Evolutionary conservation across 805 yeast genomes (phyloP).

Genomic region (Barnettozyma sp.): DNA sequence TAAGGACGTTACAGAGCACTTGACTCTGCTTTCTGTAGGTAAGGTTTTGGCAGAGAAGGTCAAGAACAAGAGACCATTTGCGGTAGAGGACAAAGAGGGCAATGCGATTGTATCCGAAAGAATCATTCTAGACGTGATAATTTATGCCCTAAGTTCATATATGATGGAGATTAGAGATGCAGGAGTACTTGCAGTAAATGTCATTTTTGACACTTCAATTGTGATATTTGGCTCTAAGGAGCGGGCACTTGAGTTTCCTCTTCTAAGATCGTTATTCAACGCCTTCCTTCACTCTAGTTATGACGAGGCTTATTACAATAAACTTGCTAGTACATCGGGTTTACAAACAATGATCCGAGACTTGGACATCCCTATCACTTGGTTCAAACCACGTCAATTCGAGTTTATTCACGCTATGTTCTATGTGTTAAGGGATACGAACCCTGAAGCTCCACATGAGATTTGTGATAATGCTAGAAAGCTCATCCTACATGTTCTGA

Average conservation of each 20-base stretch:
- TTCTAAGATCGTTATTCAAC: constrained; percentile 68
- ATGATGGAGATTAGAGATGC: constrained; percentile 59
- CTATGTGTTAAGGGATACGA: constrained; percentile 85
- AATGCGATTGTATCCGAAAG: constrained; percentile 59
- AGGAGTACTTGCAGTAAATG: constrained; percentile 61
- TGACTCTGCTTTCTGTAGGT: constrained; percentile 70
- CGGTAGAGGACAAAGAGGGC: constrained; percentile 77
- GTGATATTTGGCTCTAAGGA: constrained; percentile 61
- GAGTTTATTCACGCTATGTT: constrained; percentile 83
- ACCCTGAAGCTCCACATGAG: constrained; percentile 76
- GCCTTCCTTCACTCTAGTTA: constrained; percentile 88
- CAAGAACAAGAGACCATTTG: constrained; percentile 61
- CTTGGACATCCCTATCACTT: constrained; percentile 55
- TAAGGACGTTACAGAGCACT: constrained; percentile 67
- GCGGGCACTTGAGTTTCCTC: constrained; percentile 62
- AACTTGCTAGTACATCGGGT: constrained; percentile 86
- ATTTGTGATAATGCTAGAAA: constrained; percentile 68
- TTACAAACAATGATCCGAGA: constrained; percentile 66
- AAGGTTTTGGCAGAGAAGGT: constrained; percentile 63
- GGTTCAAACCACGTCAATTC: constrained; percentile 72
- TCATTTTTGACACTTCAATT: constrained; percentile 53
- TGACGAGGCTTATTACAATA: constrained; percentile 78
- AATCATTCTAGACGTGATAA: constrained; percentile 65
- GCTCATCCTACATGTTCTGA: constrained; percentile 56
- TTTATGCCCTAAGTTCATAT: constrained; percentile 75